phyloP scores from a whole-genome alignment of 192 early-diverging fungal genomes.

The Coemansia sp. region DNA sequence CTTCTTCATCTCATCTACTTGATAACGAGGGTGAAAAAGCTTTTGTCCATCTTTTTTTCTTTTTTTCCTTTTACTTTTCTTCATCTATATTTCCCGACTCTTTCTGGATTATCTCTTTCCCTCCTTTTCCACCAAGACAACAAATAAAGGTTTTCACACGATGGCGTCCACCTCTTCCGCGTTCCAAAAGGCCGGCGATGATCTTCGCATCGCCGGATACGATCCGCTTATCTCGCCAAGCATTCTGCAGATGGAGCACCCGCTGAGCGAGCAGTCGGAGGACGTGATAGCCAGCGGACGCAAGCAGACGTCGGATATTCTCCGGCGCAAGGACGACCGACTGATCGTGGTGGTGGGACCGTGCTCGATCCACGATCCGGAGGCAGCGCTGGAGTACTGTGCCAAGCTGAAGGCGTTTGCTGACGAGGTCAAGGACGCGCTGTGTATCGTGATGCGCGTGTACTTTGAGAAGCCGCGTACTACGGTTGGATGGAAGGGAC shows the following conservation, averaged over 20 bases:
- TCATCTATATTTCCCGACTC: too few relatives aligned
- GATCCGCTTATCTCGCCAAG: constrained; percentile 91
- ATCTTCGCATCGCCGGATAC: constrained; percentile 84
- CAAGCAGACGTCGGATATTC: constrained; percentile 68
- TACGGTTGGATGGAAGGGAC: constrained; percentile 88
- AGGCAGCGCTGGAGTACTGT: constrained; percentile 86
- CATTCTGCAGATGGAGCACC: constrained; percentile 83
- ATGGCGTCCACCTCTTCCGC: constrained; percentile 54
- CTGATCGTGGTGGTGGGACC: constrained; percentile 92
- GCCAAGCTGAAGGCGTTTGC: constrained; percentile 58
- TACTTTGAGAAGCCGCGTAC: constrained; percentile 99
- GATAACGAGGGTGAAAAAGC: background rate
- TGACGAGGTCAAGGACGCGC: constrained; percentile 69
- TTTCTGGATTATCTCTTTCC: background rate
- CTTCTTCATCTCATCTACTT: constrained; percentile 6
- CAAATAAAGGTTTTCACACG: background rate
- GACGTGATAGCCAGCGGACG: constrained; percentile 57
- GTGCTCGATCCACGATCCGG: constrained; percentile 93
- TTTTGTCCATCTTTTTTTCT: background rate
- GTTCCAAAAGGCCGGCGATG: constrained; percentile 65
- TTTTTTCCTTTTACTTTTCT: background rate
- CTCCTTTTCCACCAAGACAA: background rate
- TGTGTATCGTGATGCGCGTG: constrained; percentile 91
- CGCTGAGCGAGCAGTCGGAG: constrained; percentile 57
- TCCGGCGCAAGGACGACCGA: constrained; percentile 82